Base-by-base conservation (phyloP, 164 flowering plant genomes). In the Liquidambar formosana region DNA sequence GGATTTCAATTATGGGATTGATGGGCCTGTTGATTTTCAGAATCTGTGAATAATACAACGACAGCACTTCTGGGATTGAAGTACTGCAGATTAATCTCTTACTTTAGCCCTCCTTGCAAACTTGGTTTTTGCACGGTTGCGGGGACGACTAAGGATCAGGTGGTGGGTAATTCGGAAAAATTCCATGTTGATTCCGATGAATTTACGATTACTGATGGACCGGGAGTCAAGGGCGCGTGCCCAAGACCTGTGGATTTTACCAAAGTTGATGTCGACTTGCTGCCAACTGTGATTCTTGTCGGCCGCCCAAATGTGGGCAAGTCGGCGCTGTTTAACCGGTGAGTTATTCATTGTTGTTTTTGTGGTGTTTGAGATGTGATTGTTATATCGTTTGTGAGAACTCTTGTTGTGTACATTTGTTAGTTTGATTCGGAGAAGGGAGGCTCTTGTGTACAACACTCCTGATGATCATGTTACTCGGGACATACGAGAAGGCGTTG, bases 301-400 rank as follows among this genome's bases (percentile, higher is more conserved):
- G 99, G 99, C 8, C 97, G 99, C 44, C 99, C 99, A 21, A 95
- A 95, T 83, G 99, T 93, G 56, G 99, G 99, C 64, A 95, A 95
- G 73, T 95, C 99, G 1, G 99, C 99, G 8, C 73, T 95, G 44
- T 95, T 88, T 80, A 93, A 95, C 72, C 91, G 99, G 94, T 94
- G 25, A 65, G 85, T n/a, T n/a, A n/a, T n/a, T n/a, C n/a, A n/a
- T n/a, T n/a, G n/a, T n/a, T n/a, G n/a, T n/a, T n/a, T n/a, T n/a
- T n/a, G n/a, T n/a, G n/a, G n/a, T n/a, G n/a, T n/a, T n/a, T n/a
- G n/a, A n/a, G n/a, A n/a, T n/a, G n/a, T n/a, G n/a, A n/a, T n/a
- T n/a, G n/a, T n/a, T n/a, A n/a, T n/a, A n/a, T n/a, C n/a, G n/a
- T n/a, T n/a, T n/a, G n/a, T n/a, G 38, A 0, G 0, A 0, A 12